A percentile compares a stretch with the other conserved stretches of the same genome.
Conservation (phyloP, 495 filamentous ascomycete species). For the Annulohypoxylon stygium region DNA sequence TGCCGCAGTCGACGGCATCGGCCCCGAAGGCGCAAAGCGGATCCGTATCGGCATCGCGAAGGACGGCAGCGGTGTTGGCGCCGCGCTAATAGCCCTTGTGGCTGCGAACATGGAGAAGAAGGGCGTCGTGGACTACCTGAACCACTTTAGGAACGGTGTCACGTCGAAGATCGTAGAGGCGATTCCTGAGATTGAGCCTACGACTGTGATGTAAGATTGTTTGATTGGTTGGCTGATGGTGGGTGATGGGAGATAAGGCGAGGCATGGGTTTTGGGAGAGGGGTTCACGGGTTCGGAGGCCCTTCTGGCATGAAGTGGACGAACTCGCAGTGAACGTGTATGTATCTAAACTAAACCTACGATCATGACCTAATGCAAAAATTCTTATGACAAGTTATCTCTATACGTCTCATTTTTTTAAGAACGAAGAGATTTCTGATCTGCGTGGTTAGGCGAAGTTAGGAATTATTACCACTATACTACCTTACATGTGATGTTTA, state of each 20-base stretch:
- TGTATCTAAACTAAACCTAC: conserved; percentile 27
- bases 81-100: conserved; percentile 89
- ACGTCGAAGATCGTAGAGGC: conserved; percentile 30
- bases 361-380: conserved; percentile 46
- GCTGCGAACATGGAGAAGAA: conserved; percentile 65
- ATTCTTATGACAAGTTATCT: conserved; percentile 26
- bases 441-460: not conserved
- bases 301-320: conserved; percentile 13
- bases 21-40: conserved; percentile 77
- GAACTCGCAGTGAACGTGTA: conserved; percentile 10
- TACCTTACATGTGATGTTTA: not conserved
- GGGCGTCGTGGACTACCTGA: conserved; percentile 39
- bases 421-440: not conserved
- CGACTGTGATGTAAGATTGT: conserved; percentile 33
- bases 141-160: conserved; percentile 39
- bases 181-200: conserved; percentile 41
- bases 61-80: conserved; percentile 92
- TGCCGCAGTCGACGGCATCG: conserved; percentile 76
- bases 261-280: not conserved
- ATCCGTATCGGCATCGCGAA: conserved; percentile 93
- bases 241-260: not conserved
- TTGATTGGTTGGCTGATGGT: not conserved
- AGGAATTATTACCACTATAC: not conserved
- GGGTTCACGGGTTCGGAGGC: conserved; percentile 3
- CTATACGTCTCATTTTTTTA: not conserved